phyloP scores from a whole-genome alignment of 208 protist genomes.

The Leishmania guyanensis region DNA sequence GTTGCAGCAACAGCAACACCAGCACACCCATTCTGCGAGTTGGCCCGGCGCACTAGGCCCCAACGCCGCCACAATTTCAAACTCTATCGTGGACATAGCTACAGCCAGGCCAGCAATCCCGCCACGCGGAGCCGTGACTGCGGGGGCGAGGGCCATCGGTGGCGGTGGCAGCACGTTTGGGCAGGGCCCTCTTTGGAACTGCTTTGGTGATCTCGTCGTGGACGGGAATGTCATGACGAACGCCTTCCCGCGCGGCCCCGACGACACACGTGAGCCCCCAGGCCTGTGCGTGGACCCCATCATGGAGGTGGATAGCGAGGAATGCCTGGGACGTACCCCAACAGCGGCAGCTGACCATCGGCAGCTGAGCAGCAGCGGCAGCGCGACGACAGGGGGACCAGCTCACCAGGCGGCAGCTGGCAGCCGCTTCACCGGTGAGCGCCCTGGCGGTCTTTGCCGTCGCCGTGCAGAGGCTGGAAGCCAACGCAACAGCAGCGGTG shows the following conservation, averaged over 20 bases:
- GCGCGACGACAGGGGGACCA: background rate
- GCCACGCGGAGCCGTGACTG: background rate
- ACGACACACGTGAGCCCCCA: background rate
- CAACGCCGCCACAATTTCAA: background rate
- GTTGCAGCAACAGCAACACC: background rate
- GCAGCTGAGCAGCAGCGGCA: background rate
- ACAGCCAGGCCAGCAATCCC: background rate
- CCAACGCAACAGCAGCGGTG: background rate
- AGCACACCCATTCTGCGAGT: constrained; percentile 4
- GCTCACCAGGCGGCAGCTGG: background rate
- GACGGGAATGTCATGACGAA: background rate
- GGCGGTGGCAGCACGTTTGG: background rate
- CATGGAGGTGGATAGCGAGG: constrained; percentile 2
- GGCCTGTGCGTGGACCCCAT: background rate
- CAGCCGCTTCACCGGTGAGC: constrained; percentile 1
- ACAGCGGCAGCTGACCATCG: background rate
- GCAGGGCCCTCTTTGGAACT: constrained; percentile 9
- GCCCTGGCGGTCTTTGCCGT: constrained; percentile 3
- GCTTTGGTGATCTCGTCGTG: constrained; percentile 14
- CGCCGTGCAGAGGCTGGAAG: background rate
- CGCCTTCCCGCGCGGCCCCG: background rate
- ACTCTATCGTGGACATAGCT: background rate
- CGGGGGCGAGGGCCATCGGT: background rate
- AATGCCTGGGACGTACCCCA: background rate
- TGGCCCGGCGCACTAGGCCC: constrained; percentile 9